Conservation (phyloP, 2,329 filamentous ascomycete species). For the Claviceps africana region DNA sequence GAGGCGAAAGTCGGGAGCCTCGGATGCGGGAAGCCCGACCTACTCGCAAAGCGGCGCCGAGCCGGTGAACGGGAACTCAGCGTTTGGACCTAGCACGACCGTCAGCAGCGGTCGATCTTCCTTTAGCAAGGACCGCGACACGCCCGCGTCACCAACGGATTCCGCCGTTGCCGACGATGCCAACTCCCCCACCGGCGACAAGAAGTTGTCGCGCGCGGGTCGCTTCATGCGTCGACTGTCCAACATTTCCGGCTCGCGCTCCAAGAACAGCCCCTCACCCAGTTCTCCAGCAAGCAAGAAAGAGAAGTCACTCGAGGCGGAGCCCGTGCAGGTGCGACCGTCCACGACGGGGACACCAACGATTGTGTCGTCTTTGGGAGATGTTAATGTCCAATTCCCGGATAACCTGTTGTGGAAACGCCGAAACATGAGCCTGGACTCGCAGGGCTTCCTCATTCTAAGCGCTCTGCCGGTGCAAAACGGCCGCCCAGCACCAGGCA, state of each 20-base stretch:
- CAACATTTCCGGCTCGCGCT: constrained; percentile 33
- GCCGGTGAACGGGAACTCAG: constrained; percentile 28
- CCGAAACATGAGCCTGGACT: constrained; percentile 73
- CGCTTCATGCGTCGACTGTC: constrained; percentile 47
- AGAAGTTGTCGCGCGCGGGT: constrained; percentile 37
- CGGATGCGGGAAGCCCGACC: constrained; percentile 18
- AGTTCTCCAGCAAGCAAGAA: constrained; percentile 38
- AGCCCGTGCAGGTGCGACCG: constrained; percentile 11
- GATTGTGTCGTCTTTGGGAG: constrained; percentile 58
- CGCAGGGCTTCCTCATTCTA: constrained; percentile 69
- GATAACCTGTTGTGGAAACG: constrained; percentile 95
- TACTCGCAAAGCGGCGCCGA: constrained; percentile 34
- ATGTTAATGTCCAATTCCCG: constrained; percentile 94
- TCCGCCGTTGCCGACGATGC: constrained; percentile 34
- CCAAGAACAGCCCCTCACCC: constrained; percentile 28
- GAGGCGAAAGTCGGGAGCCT: constrained; percentile 36
- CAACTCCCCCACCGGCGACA: constrained; percentile 26
- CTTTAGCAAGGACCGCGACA: constrained; percentile 28
- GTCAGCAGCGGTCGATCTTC: constrained; percentile 48
- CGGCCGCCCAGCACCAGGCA: constrained; percentile 28
- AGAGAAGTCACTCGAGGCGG: constrained; percentile 24
- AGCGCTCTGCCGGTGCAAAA: constrained; percentile 45
- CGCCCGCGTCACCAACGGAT: constrained; percentile 27
- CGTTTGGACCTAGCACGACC: constrained; percentile 45
- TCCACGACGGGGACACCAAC: constrained; percentile 20